phyloP scores from a whole-genome alignment of 768 basidiomycete species.

The Royoungia palumana region DNA sequence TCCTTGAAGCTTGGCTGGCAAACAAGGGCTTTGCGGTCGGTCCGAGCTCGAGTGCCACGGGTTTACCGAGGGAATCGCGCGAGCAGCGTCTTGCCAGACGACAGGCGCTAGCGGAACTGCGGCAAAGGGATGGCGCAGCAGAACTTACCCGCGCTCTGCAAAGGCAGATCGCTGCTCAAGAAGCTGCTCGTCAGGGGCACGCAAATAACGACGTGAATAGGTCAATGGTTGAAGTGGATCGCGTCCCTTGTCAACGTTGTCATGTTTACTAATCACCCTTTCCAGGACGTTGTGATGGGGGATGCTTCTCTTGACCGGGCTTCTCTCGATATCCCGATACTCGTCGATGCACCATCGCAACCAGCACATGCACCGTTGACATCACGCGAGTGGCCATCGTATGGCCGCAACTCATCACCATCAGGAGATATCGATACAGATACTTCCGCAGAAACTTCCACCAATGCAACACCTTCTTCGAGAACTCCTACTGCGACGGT shows the following conservation, averaged over 20 bases:
- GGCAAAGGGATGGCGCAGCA: constrained; percentile 53
- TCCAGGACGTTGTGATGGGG: constrained; percentile 34
- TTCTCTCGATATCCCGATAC: constrained; percentile 22
- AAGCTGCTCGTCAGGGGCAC: constrained; percentile 19
- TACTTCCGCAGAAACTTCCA: constrained; percentile 59
- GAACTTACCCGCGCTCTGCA: constrained; percentile 58
- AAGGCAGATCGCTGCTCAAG: constrained; percentile 42
- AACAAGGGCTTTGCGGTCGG: constrained; percentile 85
- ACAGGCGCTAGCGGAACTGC: constrained; percentile 50
- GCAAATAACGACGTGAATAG: constrained; percentile 4
- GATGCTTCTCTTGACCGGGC: constrained; percentile 21
- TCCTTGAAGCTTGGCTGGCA: constrained; percentile 90
- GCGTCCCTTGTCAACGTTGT: neutral
- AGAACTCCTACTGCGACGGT: constrained; percentile 62
- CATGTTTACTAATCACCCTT: constrained; percentile 8
- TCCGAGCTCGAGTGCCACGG: constrained; percentile 73
- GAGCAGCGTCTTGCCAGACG: constrained; percentile 68
- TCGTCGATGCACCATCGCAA: constrained; percentile 19
- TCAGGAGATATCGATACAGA: constrained; percentile 53
- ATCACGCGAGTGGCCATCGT: constrained; percentile 16
- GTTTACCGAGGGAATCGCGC: constrained; percentile 67
- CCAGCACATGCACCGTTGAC: constrained; percentile 17
- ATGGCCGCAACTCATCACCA: constrained; percentile 20
- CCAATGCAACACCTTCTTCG: constrained; percentile 57
- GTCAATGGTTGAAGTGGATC: constrained; percentile 25